A percentile compares a stretch with the other conserved stretches of the same genome.
These are phyloP conservation scores for Yamadazyma tumulicola DNA, from an alignment of 805 yeast genomes.

Conservation along the genomic window DNA sequence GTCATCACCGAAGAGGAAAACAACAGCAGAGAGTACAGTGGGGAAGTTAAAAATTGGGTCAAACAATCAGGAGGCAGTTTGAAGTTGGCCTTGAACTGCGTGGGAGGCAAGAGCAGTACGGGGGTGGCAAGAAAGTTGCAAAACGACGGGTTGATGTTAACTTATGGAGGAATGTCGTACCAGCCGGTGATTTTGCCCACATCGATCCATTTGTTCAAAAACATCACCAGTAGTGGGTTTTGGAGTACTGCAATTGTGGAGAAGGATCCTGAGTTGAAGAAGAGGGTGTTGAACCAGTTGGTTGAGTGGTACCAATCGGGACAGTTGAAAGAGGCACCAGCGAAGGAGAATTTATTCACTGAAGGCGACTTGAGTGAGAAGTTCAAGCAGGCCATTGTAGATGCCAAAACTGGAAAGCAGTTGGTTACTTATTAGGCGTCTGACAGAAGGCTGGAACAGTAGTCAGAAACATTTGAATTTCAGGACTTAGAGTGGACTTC, in stretches of 20 bases:
- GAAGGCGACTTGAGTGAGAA: conserved; percentile 24
- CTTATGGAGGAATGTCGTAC: conserved; percentile 97
- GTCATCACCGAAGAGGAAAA: conserved; percentile 90
- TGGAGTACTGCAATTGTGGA: conserved; percentile 72
- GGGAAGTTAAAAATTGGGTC: conserved; percentile 53
- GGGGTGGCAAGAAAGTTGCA: conserved; percentile 80
- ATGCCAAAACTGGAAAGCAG: conserved; percentile 39
- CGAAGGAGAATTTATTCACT: conserved; percentile 23
- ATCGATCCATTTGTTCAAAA: conserved; percentile 83
- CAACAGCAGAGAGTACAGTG: conserved; percentile 61
- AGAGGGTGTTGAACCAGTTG: conserved; percentile 32
- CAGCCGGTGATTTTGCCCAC: conserved; percentile 94
- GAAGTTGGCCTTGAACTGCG: conserved; percentile 83
- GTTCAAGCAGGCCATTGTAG: conserved; percentile 27
- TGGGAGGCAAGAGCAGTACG: conserved; percentile 85
- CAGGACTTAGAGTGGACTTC: no score
- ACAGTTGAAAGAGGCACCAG: conserved; percentile 35
- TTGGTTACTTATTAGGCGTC: conserved; percentile 8
- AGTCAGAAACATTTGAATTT: no score
- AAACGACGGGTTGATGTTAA: conserved; percentile 70
- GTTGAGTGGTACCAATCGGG: conserved; percentile 42
- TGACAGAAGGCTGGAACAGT: no score
- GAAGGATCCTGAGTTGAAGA: conserved; percentile 32
- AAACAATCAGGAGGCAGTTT: conserved; percentile 49
- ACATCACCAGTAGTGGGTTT: conserved; percentile 80